Evolutionary conservation across 176 grass and related monocot genomes (phyloP).

Genomic region (Hyparrhenia diplandra): DNA sequence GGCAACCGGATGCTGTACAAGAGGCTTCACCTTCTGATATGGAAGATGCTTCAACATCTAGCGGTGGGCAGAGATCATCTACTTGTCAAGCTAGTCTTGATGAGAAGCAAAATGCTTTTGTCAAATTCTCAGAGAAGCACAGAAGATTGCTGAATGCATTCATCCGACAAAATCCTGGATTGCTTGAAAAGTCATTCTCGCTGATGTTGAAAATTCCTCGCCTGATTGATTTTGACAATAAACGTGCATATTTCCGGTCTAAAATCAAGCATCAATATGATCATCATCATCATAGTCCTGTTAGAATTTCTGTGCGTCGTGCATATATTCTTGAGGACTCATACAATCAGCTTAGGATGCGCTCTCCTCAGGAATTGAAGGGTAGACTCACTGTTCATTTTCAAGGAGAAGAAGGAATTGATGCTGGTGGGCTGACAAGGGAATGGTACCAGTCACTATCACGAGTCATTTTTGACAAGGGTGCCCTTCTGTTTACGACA

Average conservation of each 20-base stretch:
- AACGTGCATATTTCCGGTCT: constrained; percentile 90
- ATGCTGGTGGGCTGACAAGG: constrained; percentile 96
- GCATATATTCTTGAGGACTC: constrained; percentile 99
- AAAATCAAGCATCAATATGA: constrained; percentile 99
- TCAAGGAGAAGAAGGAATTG: constrained; percentile 99
- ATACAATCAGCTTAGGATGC: constrained; percentile 98
- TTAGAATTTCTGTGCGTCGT: constrained; percentile 96
- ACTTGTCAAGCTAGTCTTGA: constrained; percentile 41
- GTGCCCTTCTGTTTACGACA: constrained; percentile 91
- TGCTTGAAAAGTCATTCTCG: constrained; percentile 97
- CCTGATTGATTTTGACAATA: constrained; percentile 97
- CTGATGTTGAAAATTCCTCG: constrained; percentile 94
- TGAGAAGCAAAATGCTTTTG: constrained; percentile 84
- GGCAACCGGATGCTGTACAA: constrained; percentile 62
- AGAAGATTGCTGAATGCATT: constrained; percentile 92
- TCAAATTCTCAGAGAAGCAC: constrained; percentile 95
- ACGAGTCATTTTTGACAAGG: constrained; percentile 93
- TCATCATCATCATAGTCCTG: constrained; percentile 95
- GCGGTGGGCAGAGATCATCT: constrained; percentile 53
- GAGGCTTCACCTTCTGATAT: constrained; percentile 77
- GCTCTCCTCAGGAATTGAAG: constrained; percentile 89
- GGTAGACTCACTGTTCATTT: constrained; percentile 94
- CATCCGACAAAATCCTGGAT: constrained; percentile 86
- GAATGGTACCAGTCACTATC: constrained; percentile 98
- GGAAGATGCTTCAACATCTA: constrained; percentile 69